Evolutionary conservation across 768 basidiomycete genomes (phyloP).

Genomic region (Tricholoma bakamatsutake): DNA sequence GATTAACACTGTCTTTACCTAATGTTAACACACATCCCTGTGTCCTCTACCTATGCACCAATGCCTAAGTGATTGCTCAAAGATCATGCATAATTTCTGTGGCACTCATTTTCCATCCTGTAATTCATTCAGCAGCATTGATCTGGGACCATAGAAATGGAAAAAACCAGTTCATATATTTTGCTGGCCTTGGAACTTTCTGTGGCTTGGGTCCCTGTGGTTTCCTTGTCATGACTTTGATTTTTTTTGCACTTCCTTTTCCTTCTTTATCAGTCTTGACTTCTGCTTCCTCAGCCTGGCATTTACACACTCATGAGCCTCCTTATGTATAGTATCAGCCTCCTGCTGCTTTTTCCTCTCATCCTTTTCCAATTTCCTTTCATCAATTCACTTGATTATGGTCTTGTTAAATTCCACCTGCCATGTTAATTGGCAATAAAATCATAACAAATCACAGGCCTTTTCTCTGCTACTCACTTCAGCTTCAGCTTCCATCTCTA

Average conservation of each 20-base stretch:
- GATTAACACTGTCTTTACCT: neutral
- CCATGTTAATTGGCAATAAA: neutral
- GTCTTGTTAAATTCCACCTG: neutral
- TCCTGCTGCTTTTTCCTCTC: neutral
- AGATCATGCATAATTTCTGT: neutral
- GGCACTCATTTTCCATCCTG: no score
- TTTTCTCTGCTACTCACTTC: neutral
- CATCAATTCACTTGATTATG: neutral
- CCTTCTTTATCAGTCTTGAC: constrained; percentile 10
- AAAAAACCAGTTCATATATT: neutral
- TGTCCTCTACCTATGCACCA: neutral
- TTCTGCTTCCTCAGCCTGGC: constrained; percentile 6
- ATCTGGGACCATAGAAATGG: neutral
- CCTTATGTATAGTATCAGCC: neutral
- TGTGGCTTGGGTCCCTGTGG: no score
- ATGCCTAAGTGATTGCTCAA: neutral
- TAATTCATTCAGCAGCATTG: neutral
- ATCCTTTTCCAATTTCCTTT: neutral
- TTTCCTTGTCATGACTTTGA: neutral
- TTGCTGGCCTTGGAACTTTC: neutral
- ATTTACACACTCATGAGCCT: neutral
- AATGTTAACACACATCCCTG: neutral
- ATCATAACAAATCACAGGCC: neutral
- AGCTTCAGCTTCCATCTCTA: neutral
- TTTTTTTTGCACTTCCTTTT: neutral